Conservation (phyloP, 2,329 filamentous ascomycete genomes). For the Hypoxylon sp. region DNA sequence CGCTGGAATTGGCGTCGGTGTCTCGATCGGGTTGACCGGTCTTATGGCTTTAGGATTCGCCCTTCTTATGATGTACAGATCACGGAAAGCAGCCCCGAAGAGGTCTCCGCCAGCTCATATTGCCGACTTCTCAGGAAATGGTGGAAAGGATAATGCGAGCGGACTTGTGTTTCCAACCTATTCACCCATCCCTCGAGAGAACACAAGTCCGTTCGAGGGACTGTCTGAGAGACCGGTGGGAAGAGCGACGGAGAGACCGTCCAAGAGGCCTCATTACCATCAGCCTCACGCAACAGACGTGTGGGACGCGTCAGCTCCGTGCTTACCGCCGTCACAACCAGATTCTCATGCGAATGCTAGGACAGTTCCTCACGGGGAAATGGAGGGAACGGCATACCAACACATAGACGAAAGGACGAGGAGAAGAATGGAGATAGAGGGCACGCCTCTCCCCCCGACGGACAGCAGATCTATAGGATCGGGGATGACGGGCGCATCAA, state of each 20-base stretch:
- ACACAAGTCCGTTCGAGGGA: conserved; percentile 12
- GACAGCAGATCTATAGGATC: conserved; percentile 9
- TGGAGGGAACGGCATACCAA: conserved; percentile 24
- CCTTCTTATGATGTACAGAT: conserved; percentile 33
- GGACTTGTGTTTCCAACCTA: conserved; percentile 18
- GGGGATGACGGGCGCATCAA: neutral
- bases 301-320: conserved; percentile 17
- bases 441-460: conserved; percentile 1
- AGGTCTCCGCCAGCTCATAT: conserved; percentile 4
- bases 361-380: conserved; percentile 33
- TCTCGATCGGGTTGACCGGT: conserved; percentile 33
- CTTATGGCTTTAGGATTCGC: conserved; percentile 30
- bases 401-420: conserved; percentile 14
- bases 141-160: conserved; percentile 21
- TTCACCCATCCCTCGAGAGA: conserved; percentile 11
- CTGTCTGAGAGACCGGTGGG: too few species aligned
- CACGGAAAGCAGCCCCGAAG: conserved; percentile 19
- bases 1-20: conserved; percentile 32
- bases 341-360: conserved; percentile 14
- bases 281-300: conserved; percentile 14
- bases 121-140: conserved; percentile 9
- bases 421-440: conserved; percentile 24
- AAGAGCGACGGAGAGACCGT: too few species aligned
- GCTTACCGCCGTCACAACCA: conserved; percentile 5
- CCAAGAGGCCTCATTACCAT: conserved; percentile 20